Conservation (phyloP, 345 rosid species). For the Capsella bursapastoris region DNA sequence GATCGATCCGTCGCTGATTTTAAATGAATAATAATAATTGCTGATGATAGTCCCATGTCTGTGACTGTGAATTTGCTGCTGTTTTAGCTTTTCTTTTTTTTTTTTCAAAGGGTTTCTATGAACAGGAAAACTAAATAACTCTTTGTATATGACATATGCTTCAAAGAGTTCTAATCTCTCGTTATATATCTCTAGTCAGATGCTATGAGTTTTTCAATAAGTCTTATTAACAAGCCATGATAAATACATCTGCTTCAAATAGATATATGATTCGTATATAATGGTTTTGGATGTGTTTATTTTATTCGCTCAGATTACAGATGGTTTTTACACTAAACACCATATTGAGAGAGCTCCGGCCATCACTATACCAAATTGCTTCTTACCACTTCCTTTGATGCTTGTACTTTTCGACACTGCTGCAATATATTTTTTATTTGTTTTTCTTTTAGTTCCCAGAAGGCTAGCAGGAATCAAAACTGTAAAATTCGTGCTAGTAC, state of each 20-base stretch:
- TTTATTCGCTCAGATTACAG: conserved; percentile 5
- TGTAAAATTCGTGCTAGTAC: background rate
- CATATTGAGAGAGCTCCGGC: conserved; percentile 35
- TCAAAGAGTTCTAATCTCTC: background rate
- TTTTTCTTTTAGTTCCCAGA: conserved; percentile 8
- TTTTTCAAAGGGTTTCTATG: background rate
- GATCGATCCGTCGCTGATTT: background rate
- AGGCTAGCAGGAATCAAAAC: background rate
- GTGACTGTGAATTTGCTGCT: background rate
- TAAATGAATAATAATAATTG: background rate
- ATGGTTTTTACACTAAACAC: conserved; percentile 21
- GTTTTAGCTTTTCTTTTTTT: background rate
- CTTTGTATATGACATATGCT: background rate
- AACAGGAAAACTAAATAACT: background rate
- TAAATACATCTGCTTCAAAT: background rate
- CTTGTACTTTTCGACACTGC: conserved; percentile 40
- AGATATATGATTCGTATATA: background rate
- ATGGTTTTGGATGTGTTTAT: background rate
- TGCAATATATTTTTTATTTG: conserved; percentile 9
- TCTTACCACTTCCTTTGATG: conserved; percentile 22
- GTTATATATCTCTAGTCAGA: background rate
- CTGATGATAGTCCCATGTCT: background rate
- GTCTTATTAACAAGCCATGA: conserved; percentile 10
- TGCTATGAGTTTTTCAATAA: background rate
- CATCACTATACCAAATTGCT: conserved; percentile 31